phyloP scores from a whole-genome alignment of 1,284 basidiomycete species.

The Wallemia hederae region DNA sequence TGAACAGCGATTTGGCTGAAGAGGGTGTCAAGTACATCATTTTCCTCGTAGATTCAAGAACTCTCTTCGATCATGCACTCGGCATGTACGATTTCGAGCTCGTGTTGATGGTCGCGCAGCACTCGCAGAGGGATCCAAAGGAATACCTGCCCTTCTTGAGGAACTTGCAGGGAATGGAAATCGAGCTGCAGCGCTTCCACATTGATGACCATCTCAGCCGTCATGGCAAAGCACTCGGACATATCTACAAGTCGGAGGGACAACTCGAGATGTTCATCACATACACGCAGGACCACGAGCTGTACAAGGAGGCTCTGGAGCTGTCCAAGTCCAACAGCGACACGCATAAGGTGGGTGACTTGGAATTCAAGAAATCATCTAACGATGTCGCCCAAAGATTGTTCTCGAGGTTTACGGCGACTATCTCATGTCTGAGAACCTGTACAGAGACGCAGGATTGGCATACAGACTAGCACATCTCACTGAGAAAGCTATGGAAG shows the following conservation, averaged over 20 bases:
- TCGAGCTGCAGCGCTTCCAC: conserved; percentile 55
- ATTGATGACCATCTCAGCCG: conserved; percentile 81
- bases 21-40: conserved; percentile 97
- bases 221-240: conserved; percentile 38
- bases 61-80: conserved; percentile 71
- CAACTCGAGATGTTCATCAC: conserved; percentile 47
- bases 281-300: conserved; percentile 49
- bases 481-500: conserved; percentile 41
- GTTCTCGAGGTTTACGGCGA: conserved; percentile 61
- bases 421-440: conserved; percentile 54
- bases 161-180: conserved; percentile 50
- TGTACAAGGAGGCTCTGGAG: conserved; percentile 41
- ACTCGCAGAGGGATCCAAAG: conserved; percentile 91
- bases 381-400: conserved; percentile 14
- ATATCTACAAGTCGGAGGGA: conserved; percentile 42
- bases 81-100: conserved; percentile 98
- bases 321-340: conserved; percentile 36
- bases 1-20: conserved; percentile 47
- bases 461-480: conserved; percentile 41
- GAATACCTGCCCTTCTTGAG: conserved; percentile 93
- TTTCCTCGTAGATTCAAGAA: conserved; percentile 80
- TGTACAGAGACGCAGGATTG: conserved; percentile 60
- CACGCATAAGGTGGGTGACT: conserved; percentile 27
- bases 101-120: conserved; percentile 83
- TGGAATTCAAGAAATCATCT: background rate